These are phyloP conservation scores for Eucalyptus cloeziana DNA, from an alignment of 345 rosid genomes.

Conservation along the genomic window DNA sequence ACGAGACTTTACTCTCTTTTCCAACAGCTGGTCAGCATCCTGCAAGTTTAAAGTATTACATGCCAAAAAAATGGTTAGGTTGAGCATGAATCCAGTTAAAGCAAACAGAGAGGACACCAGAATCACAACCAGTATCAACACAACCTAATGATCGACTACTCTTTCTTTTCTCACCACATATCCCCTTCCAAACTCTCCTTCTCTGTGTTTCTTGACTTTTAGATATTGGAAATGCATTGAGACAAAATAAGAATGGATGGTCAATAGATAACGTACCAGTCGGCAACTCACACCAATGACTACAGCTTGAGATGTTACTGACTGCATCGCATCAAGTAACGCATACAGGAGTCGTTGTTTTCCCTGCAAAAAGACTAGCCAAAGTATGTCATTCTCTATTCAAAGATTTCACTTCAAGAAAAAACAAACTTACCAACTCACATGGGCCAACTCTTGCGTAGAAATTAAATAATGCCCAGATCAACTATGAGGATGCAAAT, in stretches of 20 bases:
- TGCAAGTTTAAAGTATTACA: slow-evolving; percentile 4
- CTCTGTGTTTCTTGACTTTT: not conserved
- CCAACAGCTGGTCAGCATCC: slow-evolving; percentile 97
- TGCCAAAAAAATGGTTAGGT: not conserved
- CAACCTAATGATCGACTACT: not conserved
- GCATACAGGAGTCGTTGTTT: slow-evolving; percentile 83
- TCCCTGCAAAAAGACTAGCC: slow-evolving; percentile 36
- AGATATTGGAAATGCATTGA: not conserved
- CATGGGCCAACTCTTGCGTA: not conserved
- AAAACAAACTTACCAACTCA: not conserved
- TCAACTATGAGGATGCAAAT: not conserved
- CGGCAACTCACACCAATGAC: slow-evolving; percentile 77
- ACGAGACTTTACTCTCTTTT: slow-evolving; percentile 93
- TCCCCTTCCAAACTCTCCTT: not conserved
- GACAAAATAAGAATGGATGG: not conserved
- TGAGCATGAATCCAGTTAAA: not conserved
- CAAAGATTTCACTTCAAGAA: not conserved
- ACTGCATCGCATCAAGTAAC: slow-evolving; percentile 92
- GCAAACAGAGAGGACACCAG: not conserved
- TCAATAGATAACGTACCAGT: slow-evolving; percentile 29
- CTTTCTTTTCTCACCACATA: not conserved
- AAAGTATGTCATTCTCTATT: not conserved
- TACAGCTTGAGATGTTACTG: slow-evolving; percentile 85
- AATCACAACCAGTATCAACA: not conserved
- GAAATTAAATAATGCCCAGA: not conserved